Conservation (phyloP, 345 rosid genomes). For the Gossypium arboreum region DNA sequence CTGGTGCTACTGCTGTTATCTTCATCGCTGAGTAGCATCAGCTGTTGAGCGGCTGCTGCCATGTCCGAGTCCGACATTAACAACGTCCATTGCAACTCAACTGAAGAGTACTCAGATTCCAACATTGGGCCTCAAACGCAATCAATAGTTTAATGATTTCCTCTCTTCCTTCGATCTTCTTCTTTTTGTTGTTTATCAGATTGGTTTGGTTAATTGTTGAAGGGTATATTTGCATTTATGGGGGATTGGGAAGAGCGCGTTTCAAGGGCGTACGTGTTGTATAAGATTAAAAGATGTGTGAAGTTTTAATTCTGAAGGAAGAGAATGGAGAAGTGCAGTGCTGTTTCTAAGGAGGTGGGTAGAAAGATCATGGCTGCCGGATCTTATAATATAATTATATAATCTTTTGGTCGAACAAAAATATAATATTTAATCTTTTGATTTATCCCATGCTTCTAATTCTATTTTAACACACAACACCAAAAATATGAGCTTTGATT, state of each 20-base stretch:
- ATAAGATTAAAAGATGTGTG: not conserved
- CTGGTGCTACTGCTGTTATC: constrained; percentile 21
- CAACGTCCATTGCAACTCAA: not conserved
- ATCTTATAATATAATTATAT: too few relatives aligned
- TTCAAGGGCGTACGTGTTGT: not conserved
- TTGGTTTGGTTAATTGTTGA: not conserved
- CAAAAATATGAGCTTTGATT: not conserved
- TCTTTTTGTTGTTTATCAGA: not conserved
- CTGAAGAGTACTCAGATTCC: not conserved
- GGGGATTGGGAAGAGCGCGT: constrained; percentile 12
- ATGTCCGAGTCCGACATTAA: constrained; percentile 25
- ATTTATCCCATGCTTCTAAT: not conserved
- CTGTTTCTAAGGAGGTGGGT: constrained; percentile 24
- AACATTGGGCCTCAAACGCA: not conserved
- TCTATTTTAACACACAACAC: not conserved
- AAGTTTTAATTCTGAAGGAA: not conserved
- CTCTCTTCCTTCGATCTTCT: not conserved
- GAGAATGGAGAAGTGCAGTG: constrained; percentile 34
- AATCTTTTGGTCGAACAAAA: too few relatives aligned
- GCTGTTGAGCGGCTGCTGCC: constrained; percentile 37
- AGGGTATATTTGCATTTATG: constrained; percentile 7
- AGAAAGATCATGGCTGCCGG: not conserved
- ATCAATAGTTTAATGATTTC: not conserved
- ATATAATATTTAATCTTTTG: not conserved
- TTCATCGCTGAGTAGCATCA: constrained; percentile 42